Evolutionary conservation across 2,329 filamentous ascomycete species (phyloP).

Genomic region (Hortaea werneckii): DNA sequence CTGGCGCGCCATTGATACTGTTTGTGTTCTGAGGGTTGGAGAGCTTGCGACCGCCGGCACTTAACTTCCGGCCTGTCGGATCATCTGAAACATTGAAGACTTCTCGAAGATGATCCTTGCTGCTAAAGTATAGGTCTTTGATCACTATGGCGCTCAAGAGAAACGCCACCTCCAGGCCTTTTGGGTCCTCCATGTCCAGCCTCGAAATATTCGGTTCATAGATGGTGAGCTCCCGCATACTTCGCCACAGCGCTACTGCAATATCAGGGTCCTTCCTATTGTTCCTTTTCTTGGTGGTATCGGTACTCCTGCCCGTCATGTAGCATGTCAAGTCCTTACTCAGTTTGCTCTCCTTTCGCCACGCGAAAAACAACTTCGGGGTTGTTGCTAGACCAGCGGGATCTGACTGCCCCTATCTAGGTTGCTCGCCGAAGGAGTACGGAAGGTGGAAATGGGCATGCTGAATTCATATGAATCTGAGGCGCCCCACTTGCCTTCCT

Average conservation of each 20-base stretch:
- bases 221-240: conserved; percentile 67
- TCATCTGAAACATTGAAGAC: conserved; percentile 63
- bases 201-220: conserved; percentile 89
- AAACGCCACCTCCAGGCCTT: conserved; percentile 79
- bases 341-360: conserved; percentile 79
- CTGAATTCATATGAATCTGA: conserved; percentile 84
- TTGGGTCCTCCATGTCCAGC: conserved; percentile 87
- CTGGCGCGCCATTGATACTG: conserved; percentile 10
- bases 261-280: conserved; percentile 73
- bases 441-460: conserved; percentile 77
- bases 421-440: conserved; percentile 64
- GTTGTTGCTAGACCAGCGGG: conserved; percentile 42
- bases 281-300: conserved; percentile 53
- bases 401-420: conserved; percentile 62
- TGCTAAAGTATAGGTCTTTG: conserved; percentile 48
- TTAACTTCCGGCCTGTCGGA: conserved; percentile 20
- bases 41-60: conserved; percentile 15
- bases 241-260: conserved; percentile 77
- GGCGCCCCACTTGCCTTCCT: conserved; percentile 68
- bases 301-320: conserved; percentile 66
- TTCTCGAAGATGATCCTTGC: conserved; percentile 50
- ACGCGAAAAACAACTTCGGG: conserved; percentile 73
- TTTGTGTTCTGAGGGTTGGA: conserved; percentile 14
- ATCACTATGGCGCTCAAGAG: conserved; percentile 51
- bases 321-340: conserved; percentile 84